These are phyloP conservation scores for Larix kaempferi DNA, from an alignment of 75 land plant genomes.

Conservation along the genomic window DNA sequence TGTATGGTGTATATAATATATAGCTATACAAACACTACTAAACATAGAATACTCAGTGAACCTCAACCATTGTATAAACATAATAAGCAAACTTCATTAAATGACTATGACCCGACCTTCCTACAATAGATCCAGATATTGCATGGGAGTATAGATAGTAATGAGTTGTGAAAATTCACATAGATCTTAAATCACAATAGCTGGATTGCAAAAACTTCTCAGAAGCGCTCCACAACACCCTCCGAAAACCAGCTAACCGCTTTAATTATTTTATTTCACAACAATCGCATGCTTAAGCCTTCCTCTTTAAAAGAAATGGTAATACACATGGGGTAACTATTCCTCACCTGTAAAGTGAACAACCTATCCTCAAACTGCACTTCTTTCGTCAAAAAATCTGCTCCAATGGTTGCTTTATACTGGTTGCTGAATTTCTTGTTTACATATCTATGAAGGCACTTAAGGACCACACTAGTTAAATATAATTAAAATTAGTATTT, in stretches of 20 bases:
- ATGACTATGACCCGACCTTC: neutral
- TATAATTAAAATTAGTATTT: neutral
- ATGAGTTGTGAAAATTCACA: neutral
- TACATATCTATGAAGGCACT: slow-evolving; percentile 49
- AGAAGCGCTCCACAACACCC: neutral
- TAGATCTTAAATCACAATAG: neutral
- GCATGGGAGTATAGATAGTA: neutral
- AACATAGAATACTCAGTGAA: neutral
- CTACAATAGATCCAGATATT: neutral
- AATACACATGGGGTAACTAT: neutral
- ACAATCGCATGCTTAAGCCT: neutral
- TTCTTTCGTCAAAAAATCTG: slow-evolving; percentile 76
- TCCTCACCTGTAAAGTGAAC: slow-evolving; percentile 67
- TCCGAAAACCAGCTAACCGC: neutral
- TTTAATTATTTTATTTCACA: neutral
- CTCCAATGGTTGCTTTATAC: slow-evolving; percentile 85
- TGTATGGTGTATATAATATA: too few relatives aligned
- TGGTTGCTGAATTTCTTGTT: slow-evolving; percentile 84
- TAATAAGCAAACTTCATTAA: neutral
- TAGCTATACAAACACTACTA: too few relatives aligned
- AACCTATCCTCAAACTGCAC: slow-evolving; percentile 75
- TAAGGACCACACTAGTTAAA: slow-evolving; percentile 3
- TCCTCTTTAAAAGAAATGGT: neutral
- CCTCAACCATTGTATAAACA: neutral
- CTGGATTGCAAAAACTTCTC: neutral